These are phyloP conservation scores for Aschersonia sp. DNA, from an alignment of 2,329 filamentous ascomycete species.

Conservation along the genomic window DNA sequence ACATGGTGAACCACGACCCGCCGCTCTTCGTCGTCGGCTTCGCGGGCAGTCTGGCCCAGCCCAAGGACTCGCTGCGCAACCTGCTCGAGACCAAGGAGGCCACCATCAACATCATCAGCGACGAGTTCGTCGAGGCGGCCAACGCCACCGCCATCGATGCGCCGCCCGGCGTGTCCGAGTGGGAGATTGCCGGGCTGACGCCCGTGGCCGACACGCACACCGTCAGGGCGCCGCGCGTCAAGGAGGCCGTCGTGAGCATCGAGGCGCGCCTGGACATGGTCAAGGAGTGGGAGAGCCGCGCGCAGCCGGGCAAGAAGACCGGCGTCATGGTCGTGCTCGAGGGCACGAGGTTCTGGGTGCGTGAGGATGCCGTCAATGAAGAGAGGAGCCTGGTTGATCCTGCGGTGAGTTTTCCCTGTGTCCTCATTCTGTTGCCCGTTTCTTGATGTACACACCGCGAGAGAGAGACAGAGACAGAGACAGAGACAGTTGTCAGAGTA, in stretches of 20 bases:
- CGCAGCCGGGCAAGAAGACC: slow-evolving; percentile 56
- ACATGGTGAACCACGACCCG: slow-evolving; percentile 72
- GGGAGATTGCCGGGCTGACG: slow-evolving; percentile 33
- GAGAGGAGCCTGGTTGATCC: slow-evolving; percentile 62
- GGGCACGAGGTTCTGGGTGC: slow-evolving; percentile 74
- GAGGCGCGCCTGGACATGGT: slow-evolving; percentile 65
- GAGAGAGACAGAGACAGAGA: too few relatives aligned
- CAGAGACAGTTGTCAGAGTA: too few relatives aligned
- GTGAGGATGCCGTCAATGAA: slow-evolving; percentile 77
- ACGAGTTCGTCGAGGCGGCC: slow-evolving; percentile 75
- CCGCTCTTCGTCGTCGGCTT: slow-evolving; percentile 60
- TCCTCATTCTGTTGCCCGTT: slow-evolving; percentile 1
- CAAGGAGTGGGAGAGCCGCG: slow-evolving; percentile 62
- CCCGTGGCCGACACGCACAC: slow-evolving; percentile 35
- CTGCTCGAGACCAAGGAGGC: slow-evolving; percentile 59
- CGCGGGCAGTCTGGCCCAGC: slow-evolving; percentile 25
- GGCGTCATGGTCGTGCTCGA: slow-evolving; percentile 65
- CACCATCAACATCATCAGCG: slow-evolving; percentile 75
- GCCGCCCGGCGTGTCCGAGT: slow-evolving; percentile 64
- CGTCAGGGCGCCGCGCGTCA: slow-evolving; percentile 58
- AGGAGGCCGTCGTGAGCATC: slow-evolving; percentile 69
- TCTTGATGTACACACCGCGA: not conserved
- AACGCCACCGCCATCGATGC: slow-evolving; percentile 70
- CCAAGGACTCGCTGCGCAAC: slow-evolving; percentile 72
- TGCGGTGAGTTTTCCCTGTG: slow-evolving; percentile 28